phyloP scores from a whole-genome alignment of 305 asterid genomes.

The Plantago coronopus region DNA sequence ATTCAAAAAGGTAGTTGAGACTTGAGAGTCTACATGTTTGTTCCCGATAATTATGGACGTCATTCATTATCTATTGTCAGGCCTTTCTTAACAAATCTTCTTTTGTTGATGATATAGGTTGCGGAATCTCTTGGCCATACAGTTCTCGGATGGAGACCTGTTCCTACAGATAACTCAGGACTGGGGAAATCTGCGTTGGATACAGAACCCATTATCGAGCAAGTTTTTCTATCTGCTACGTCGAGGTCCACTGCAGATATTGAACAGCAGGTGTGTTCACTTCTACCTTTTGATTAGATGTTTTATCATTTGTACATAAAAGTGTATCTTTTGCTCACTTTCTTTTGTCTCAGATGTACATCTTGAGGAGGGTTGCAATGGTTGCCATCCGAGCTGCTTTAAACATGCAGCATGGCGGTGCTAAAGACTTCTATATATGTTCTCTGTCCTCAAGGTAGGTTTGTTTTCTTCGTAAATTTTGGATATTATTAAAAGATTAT shows the following conservation, averaged over 20 bases:
- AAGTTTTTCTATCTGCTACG: constrained; percentile 89
- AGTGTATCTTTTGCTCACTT: not conserved
- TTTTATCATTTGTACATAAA: constrained; percentile 8
- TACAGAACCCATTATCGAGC: constrained; percentile 95
- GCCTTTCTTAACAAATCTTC: constrained; percentile 11
- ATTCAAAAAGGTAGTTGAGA: constrained; percentile 88
- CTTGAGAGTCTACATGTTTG: too few species aligned
- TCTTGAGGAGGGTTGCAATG: constrained; percentile 93
- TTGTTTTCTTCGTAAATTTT: constrained; percentile 18
- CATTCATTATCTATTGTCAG: too few species aligned
- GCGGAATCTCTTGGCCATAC: constrained; percentile 98
- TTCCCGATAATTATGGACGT: too few species aligned
- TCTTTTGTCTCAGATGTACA: constrained; percentile 68
- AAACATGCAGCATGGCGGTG: constrained; percentile 91
- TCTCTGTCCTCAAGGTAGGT: constrained; percentile 99
- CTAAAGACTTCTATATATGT: constrained; percentile 84
- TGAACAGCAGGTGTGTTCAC: constrained; percentile 88
- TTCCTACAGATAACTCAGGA: constrained; percentile 88
- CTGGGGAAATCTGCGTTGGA: constrained; percentile 91
- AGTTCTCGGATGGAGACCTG: constrained; percentile 92
- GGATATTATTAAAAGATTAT: constrained; percentile 3
- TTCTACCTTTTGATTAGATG: constrained; percentile 15
- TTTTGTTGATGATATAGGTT: constrained; percentile 42
- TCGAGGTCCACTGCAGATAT: constrained; percentile 76
- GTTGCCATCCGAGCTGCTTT: constrained; percentile 97